Base-by-base conservation (phyloP, 2,329 filamentous ascomycete species). In the Arachnomyces sp. region DNA sequence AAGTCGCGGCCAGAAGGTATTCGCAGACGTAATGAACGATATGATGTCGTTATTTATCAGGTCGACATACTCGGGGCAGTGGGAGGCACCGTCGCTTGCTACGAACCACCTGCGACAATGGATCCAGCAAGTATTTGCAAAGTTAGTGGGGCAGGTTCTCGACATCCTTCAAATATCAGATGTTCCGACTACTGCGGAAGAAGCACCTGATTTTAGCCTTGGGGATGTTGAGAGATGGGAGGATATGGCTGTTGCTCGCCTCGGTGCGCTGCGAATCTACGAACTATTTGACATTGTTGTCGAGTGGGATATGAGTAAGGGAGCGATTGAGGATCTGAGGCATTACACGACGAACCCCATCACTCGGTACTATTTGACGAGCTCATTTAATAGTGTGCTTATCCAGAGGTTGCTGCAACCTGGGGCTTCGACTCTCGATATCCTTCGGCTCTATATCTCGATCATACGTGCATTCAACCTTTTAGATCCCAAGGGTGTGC, bases 391-490 rank as follows among this genome's bases (percentile, higher is more conserved):
- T 2, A 60, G 65, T 5, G 72, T 71, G 31, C 59, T 81, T 2
- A 68, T 70, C 14, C 64, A 66, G 18, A 68, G 77, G 7, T 57
- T 82, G 7, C 58, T 82, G 11, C 77, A 81, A 50, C 74, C 77
- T 3, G 79, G 78, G 7, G 76, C 77, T 2, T 80, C 77, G 7
- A 83, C 79, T 0, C 73, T 76, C 1, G 73, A 82, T 43, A 80
- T 84, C 2, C 59, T 84, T n/a, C 74, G 79, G 45, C 61, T 81
- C 6, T 84, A 84, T 56, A 79, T 82, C 43, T 79, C 72, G 2
- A 74, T 82, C 16, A 82, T 83, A 40, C 73, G 76, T 29, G 72
- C 75, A 0, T 82, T 83, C 48, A 72, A 74, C 36, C 63, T 74
- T 13, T 61, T 84, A 11, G 80, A 83, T 45, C 71, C 79, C 0